Percentiles rank a stretch among this genome's conserved stretches.
Evolutionary conservation across 805 yeast genomes (phyloP).

Genomic region (Wickerhamomyces chaumierensis): DNA sequence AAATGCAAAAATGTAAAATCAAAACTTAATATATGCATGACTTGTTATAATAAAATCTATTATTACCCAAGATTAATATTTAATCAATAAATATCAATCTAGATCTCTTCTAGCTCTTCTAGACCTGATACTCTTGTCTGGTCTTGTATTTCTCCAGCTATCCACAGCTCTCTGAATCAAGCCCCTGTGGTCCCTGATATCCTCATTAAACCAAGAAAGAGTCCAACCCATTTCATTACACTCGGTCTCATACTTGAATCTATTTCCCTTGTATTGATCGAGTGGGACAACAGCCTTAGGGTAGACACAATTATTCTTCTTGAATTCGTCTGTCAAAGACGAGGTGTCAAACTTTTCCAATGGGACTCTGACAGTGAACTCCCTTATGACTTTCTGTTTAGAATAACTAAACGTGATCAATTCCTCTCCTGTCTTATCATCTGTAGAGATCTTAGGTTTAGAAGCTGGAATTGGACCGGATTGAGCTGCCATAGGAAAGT

Average conservation of each 20-base stretch:
- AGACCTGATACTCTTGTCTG: slow-evolving; percentile 25
- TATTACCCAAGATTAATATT: no score
- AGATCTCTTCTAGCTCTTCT: slow-evolving; percentile 26
- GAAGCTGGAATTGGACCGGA: slow-evolving; percentile 26
- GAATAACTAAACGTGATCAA: slow-evolving; percentile 21
- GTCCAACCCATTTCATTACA: slow-evolving; percentile 41
- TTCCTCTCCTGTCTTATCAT: slow-evolving; percentile 20
- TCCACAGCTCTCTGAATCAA: slow-evolving; percentile 41
- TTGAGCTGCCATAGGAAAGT: slow-evolving; percentile 13
- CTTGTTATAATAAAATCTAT: no score
- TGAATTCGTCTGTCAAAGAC: slow-evolving; percentile 22
- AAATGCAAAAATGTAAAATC: no score
- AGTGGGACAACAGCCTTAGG: slow-evolving; percentile 35
- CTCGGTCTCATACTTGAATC: slow-evolving; percentile 33
- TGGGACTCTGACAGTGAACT: slow-evolving; percentile 17
- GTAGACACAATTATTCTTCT: slow-evolving; percentile 32
- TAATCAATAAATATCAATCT: no score
- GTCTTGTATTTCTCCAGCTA: slow-evolving; percentile 36
- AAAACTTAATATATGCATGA: no score
- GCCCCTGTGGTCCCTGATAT: slow-evolving; percentile 32
- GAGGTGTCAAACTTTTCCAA: slow-evolving; percentile 2
- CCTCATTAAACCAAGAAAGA: slow-evolving; percentile 30
- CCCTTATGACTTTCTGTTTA: slow-evolving; percentile 19
- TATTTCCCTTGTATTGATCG: slow-evolving; percentile 31
- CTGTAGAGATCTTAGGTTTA: slow-evolving; percentile 14